Evolutionary conservation across 345 rosid genomes (phyloP).

Genomic region (Bretschneidera sinensis): DNA sequence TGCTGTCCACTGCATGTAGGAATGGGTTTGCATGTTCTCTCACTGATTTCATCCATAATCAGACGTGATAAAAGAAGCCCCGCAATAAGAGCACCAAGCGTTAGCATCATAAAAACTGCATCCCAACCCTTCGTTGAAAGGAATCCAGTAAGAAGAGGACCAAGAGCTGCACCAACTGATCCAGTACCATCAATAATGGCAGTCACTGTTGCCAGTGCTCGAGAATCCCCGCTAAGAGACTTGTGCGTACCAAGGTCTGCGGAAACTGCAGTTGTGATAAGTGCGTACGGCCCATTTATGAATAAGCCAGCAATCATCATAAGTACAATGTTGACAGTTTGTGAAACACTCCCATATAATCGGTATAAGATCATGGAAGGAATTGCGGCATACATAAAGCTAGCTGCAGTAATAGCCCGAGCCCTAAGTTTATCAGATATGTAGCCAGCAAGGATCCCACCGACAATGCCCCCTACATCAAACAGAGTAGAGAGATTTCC

Average conservation of each 20-base stretch:
- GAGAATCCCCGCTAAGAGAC: constrained; percentile 79
- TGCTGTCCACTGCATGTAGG: constrained; percentile 15
- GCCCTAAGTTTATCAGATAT: constrained; percentile 80
- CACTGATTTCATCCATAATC: constrained; percentile 45
- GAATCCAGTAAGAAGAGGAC: constrained; percentile 89
- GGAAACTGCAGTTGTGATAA: constrained; percentile 94
- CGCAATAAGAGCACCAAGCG: constrained; percentile 64
- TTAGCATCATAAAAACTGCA: constrained; percentile 69
- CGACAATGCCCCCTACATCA: constrained; percentile 87
- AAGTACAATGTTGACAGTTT: constrained; percentile 51
- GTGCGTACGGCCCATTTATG: constrained; percentile 87
- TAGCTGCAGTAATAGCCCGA: constrained; percentile 80
- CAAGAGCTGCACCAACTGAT: constrained; percentile 88
- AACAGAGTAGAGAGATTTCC: constrained; percentile 91
- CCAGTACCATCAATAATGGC: constrained; percentile 96
- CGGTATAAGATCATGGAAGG: constrained; percentile 84
- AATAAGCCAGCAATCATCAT: constrained; percentile 91
- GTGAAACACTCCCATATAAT: constrained; percentile 61
- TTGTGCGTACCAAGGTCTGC: constrained; percentile 94
- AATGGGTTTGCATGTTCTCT: constrained; percentile 21
- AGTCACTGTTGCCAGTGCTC: constrained; percentile 91
- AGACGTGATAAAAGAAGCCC: constrained; percentile 68
- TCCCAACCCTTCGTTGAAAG: constrained; percentile 76
- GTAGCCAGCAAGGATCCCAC: constrained; percentile 81
- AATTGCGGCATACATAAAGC: constrained; percentile 79